These are phyloP conservation scores for Colletotrichum tofieldiae DNA, from an alignment of 2,329 filamentous ascomycete species.

Conservation along the genomic window DNA sequence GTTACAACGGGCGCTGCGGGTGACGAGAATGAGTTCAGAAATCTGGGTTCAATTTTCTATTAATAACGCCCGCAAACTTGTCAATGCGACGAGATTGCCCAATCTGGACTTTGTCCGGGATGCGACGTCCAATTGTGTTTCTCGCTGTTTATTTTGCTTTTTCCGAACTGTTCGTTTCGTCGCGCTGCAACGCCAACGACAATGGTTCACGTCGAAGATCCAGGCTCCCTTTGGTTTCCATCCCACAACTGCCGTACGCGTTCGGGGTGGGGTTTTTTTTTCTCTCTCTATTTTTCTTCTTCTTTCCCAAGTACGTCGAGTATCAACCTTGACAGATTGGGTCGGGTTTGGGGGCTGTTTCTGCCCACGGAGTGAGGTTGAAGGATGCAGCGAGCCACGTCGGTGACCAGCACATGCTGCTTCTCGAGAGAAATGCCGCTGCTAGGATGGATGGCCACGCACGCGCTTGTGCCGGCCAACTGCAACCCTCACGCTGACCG, in stretches of 20 bases:
- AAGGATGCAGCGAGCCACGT: constrained; percentile 8
- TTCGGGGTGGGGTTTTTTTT: too few relatives aligned
- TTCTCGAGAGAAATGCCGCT: constrained; percentile 13
- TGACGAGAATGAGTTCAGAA: constrained; percentile 13
- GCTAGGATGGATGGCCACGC: constrained; percentile 19
- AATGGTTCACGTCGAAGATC: constrained; percentile 3
- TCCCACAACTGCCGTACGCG: neutral
- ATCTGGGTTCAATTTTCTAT: constrained; percentile 21
- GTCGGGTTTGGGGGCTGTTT: neutral
- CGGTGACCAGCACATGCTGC: constrained; percentile 15
- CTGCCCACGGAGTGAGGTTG: neutral
- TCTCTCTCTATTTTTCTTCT: too few relatives aligned
- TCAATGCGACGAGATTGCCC: constrained; percentile 41
- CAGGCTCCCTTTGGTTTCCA: neutral
- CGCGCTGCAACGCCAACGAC: constrained; percentile 26
- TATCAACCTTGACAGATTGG: neutral
- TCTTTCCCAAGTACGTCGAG: neutral
- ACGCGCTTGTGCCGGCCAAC: constrained; percentile 21
- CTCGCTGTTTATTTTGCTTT: constrained; percentile 39
- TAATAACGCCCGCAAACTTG: constrained; percentile 28
- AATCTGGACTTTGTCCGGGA: constrained; percentile 32
- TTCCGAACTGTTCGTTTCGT: constrained; percentile 23
- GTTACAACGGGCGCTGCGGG: neutral
- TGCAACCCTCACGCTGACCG: constrained; percentile 20
- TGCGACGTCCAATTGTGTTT: constrained; percentile 33